Percentiles rank a stretch among this genome's conserved stretches.
Conservation (phyloP, 371 early-diverging fungal genomes). For the Rhizopus microsporus region DNA sequence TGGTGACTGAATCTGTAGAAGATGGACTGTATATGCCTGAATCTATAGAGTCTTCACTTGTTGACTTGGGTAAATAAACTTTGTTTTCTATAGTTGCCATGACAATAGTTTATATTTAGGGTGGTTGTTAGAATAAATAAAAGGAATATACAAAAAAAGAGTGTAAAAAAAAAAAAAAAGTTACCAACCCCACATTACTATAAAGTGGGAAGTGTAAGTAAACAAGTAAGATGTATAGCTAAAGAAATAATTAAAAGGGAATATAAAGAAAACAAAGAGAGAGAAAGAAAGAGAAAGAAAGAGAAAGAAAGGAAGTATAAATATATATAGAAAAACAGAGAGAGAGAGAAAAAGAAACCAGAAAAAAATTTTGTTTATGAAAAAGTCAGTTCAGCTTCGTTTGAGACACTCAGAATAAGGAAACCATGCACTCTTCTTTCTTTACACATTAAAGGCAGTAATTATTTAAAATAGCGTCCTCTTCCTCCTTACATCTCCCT, state of each 20-base stretch:
- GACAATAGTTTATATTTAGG: neutral
- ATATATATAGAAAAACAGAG: neutral
- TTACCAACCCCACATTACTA: slow-evolving; percentile 21
- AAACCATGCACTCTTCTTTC: too few species aligned
- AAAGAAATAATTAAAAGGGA: neutral
- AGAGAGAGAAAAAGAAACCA: too few species aligned
- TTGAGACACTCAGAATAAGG: too few species aligned
- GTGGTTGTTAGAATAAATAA: neutral
- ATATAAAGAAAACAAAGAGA: neutral
- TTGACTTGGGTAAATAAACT: slow-evolving; percentile 12
- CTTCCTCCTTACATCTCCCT: neutral
- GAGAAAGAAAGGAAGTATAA: too few species aligned
- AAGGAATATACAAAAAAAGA: neutral
- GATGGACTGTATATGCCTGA: slow-evolving; percentile 29
- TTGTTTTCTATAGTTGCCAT: slow-evolving; percentile 6
- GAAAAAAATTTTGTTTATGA: too few species aligned
- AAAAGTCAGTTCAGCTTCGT: too few species aligned
- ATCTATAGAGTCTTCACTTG: slow-evolving; percentile 28
- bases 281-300: neutral
- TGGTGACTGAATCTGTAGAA: slow-evolving; percentile 7
- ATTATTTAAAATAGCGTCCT: too few species aligned
- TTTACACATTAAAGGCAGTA: too few species aligned
- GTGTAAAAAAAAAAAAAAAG: neutral
- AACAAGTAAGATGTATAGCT: neutral
- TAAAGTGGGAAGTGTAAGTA: neutral